A percentile compares a stretch with the other conserved stretches of the same genome.
Conservation (phyloP, 495 filamentous ascomycete genomes). For the Extremus antarcticus region DNA sequence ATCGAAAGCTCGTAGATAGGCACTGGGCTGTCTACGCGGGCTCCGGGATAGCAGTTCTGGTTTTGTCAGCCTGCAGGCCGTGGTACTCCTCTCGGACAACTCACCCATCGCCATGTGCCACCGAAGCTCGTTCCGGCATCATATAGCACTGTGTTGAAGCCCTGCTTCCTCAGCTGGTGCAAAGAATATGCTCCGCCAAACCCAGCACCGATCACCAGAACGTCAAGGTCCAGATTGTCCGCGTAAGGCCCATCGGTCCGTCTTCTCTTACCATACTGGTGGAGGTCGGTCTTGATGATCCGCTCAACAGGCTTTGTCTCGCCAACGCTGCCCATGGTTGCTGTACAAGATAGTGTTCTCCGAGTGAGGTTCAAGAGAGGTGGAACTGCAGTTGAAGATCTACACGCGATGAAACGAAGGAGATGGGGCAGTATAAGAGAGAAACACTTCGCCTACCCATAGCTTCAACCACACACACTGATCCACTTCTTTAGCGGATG, state of each 20-base stretch:
- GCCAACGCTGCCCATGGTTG: not conserved
- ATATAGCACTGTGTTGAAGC: conserved; percentile 34
- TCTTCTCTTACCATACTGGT: conserved; percentile 2
- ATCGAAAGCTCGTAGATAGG: conserved; percentile 43
- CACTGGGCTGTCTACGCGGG: conserved; percentile 39
- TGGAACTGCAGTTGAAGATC: not conserved
- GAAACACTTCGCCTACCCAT: not conserved
- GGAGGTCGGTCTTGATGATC: conserved; percentile 8
- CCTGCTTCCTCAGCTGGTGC: conserved; percentile 31
- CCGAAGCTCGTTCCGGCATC: conserved; percentile 41
- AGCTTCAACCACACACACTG: not conserved
- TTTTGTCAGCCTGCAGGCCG: not conserved
- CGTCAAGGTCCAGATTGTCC: conserved; percentile 21
- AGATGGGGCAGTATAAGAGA: not conserved
- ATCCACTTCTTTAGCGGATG: not conserved
- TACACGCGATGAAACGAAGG: not conserved
- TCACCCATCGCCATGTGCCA: conserved; percentile 33
- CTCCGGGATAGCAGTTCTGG: conserved; percentile 14
- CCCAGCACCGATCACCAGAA: conserved; percentile 26
- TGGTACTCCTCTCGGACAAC: not conserved
- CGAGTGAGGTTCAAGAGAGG: not conserved
- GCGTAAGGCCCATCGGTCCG: conserved; percentile 10
- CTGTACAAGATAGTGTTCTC: not conserved
- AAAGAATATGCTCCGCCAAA: conserved; percentile 37
- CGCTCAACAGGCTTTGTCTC: not conserved